Base-by-base conservation (phyloP, 305 asterid genomes). In the Fraxinus sp. region DNA sequence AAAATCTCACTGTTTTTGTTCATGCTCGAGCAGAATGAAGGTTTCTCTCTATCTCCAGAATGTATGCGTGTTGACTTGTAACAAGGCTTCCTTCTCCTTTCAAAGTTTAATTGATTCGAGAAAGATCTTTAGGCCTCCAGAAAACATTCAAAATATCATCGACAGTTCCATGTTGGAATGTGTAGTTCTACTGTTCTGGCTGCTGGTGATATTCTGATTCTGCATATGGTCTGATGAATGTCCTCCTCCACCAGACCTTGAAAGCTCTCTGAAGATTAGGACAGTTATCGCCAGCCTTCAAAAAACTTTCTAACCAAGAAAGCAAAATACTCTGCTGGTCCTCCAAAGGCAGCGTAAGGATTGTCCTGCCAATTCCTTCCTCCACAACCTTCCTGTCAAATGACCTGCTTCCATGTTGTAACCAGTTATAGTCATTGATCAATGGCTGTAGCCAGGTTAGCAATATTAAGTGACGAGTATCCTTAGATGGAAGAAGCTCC, bases 241-340 rank as follows among this genome's bases (percentile, higher is more conserved):
- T 92, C 87, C 99, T 82, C 80, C 99, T 91, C 99, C 99, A 96
- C 99, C 99, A 96, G 24, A 96, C 98, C 89, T 96, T 98, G 20
- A 96, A 96, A 0, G 99, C 98, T 46, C 89, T 86, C 83, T 86
- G 95, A 62, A 94, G 97, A 91, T 96, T 96, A 4, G 99, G 99
- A 79, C 99, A 96, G 73, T 85, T 88, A 76, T 96, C 98, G 1
- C 98, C 98, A 1, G 90, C 85, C 90, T 90, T 94, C 39, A 96
- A 88, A 71, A 94, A 96, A 81, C 90, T 88, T 14, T 97, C 94
- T 68, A 96, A 49, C 99, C 99, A 96, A 79, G 91, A 85, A 26
- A 96, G 90, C 80, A 96, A 79, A 70, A 96, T 87, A 76, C 91
- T 88, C 88, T 89, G 94, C 90, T 96, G 99, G 70, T 96, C 98